These are phyloP conservation scores for Artomyces pyxidatus DNA, from an alignment of 768 basidiomycete genomes.

Conservation along the genomic window DNA sequence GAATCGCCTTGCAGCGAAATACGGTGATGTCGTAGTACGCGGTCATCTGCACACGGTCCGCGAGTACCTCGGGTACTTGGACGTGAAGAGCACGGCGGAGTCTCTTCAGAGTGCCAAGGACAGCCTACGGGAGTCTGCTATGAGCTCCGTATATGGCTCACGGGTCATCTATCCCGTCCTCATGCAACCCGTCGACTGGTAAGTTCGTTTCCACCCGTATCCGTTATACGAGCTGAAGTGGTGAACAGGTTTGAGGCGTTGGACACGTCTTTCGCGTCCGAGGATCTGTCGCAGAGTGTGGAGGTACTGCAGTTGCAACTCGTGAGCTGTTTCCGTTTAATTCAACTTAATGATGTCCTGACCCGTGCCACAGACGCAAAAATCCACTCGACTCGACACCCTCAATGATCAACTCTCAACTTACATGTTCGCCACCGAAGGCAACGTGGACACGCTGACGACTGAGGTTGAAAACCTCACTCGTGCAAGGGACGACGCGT, in stretches of 20 bases:
- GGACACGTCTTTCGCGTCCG: conserved; percentile 22
- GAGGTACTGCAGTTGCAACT: conserved; percentile 21
- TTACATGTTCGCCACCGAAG: conserved; percentile 13
- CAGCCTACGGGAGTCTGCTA: conserved; percentile 21
- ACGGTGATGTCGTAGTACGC: conserved; percentile 24
- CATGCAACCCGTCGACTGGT: conserved; percentile 22
- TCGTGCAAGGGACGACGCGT: conserved; percentile 8
- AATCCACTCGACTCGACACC: conserved; percentile 20
- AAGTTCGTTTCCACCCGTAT: no score
- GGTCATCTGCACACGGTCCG: conserved; percentile 22
- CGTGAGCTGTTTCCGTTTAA: not conserved
- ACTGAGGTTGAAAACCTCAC: conserved; percentile 16
- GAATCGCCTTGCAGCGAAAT: conserved; percentile 21
- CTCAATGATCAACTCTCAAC: conserved; percentile 19
- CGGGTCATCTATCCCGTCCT: conserved; percentile 23
- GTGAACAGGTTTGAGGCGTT: conserved; percentile 19
- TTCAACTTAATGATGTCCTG: not conserved
- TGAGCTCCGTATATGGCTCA: conserved; percentile 21
- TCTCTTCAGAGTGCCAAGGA: conserved; percentile 20
- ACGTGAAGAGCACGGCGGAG: not conserved
- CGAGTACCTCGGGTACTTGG: conserved; percentile 21
- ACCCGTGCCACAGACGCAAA: not conserved
- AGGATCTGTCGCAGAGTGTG: conserved; percentile 21
- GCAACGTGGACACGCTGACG: conserved; percentile 14
- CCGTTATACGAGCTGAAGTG: not conserved